Conservation (phyloP, 2,329 filamentous ascomycete species). For the Phyllosticta ampelicida region DNA sequence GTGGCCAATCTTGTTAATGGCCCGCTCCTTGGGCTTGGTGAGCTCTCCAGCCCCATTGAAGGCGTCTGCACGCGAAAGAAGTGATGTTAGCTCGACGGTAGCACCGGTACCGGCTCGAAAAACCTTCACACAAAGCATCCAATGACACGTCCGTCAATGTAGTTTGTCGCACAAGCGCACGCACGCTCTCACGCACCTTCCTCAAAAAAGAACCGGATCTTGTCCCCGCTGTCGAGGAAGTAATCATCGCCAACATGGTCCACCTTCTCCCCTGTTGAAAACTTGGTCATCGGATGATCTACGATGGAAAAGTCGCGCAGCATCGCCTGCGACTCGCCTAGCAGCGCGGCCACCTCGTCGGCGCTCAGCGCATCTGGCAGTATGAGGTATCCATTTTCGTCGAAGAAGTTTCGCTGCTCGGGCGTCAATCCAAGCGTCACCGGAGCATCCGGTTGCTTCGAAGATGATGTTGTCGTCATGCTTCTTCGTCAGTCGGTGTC, state of each 20-base stretch:
- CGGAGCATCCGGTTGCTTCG: background rate
- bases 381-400: constrained; percentile 80
- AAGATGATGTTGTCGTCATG: background rate
- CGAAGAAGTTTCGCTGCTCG: constrained; percentile 61
- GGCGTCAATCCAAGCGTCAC: constrained; percentile 49
- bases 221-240: constrained; percentile 82
- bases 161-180: background rate
- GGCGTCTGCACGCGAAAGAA: constrained; percentile 46
- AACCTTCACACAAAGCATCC: background rate
- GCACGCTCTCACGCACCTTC: constrained; percentile 40
- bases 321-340: constrained; percentile 63
- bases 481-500: background rate
- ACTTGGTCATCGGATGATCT: constrained; percentile 84
- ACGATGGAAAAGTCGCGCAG: constrained; percentile 67
- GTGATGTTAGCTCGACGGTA: background rate
- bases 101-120: background rate
- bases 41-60: constrained; percentile 57
- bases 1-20: constrained; percentile 62
- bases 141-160: background rate
- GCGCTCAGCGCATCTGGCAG: constrained; percentile 64
- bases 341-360: constrained; percentile 54
- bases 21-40: constrained; percentile 65
- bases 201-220: constrained; percentile 95
- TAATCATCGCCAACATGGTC: constrained; percentile 88
- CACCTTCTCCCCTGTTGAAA: constrained; percentile 58